phyloP scores from a whole-genome alignment of 495 filamentous ascomycete species.

The Aspergillus ostianus region DNA sequence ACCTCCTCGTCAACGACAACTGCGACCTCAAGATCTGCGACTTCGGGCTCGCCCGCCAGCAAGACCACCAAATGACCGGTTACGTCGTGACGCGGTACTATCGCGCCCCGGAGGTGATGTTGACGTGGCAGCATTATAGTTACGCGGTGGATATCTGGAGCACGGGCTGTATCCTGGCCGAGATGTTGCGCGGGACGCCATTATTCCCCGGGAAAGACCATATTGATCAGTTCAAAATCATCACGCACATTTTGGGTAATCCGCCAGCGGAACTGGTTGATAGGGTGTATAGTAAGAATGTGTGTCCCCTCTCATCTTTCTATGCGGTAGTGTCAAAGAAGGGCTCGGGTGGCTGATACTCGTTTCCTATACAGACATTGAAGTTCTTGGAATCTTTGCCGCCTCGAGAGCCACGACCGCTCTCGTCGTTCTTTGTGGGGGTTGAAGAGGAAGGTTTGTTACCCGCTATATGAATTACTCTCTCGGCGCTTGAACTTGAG shows the following conservation, averaged over 20 bases:
- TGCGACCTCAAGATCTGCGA: constrained; percentile 99
- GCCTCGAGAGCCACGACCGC: constrained; percentile 81
- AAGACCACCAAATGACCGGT: constrained; percentile 98
- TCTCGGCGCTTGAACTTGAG: background rate
- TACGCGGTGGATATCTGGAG: constrained; percentile 99
- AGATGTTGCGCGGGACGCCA: constrained; percentile 97
- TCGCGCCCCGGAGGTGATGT: constrained; percentile 98
- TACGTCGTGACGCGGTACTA: constrained; percentile 98
- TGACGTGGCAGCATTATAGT: constrained; percentile 99
- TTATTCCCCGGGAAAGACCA: constrained; percentile 98
- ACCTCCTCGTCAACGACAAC: constrained; percentile 97
- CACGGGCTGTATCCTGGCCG: constrained; percentile 95
- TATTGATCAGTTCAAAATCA: constrained; percentile 98
- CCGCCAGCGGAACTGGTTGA: constrained; percentile 96
- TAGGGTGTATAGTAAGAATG: constrained; percentile 95
- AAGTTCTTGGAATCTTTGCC: constrained; percentile 95
- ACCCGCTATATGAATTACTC: background rate
- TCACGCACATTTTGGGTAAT: constrained; percentile 91
- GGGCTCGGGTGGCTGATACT: background rate
- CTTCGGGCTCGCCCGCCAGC: constrained; percentile 91
- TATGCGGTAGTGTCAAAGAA: background rate
- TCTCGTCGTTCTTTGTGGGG: constrained; percentile 89
- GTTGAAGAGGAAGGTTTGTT: constrained; percentile 79
- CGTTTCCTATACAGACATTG: constrained; percentile 61
- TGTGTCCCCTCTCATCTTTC: constrained; percentile 37